Evolutionary conservation across 441 rosid genomes (phyloP), one percentile per base, ranked within the genome.

Genomic region (Euphorbia celastroides): DNA sequence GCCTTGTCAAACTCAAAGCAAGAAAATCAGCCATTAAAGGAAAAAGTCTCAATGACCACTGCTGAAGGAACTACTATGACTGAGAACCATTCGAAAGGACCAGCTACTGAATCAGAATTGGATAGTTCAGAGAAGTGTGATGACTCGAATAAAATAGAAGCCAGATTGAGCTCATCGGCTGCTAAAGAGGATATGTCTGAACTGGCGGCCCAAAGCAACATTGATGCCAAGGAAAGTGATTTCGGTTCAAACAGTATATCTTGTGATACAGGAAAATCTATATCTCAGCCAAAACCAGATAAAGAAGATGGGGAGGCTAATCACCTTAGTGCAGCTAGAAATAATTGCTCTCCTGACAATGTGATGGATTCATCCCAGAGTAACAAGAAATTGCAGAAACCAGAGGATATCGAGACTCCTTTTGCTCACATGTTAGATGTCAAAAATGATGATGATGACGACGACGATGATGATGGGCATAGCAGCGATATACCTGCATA

Each of bases 361-460:
- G 41, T 72, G 57, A 80, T 65, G 54, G 82, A 75, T 31, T 77
- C 80, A 3, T 74, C 86, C 64, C 82, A 65, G 14, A 75, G 79
- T 28, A 85, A 82, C 20, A 66, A 62, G 28, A 68, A 50, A 64
- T 65, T 67, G 60, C 76, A 68, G 55, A 76, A 81, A 71, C 73
- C 54, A 66, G 79, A 75, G 60, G 71, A 70, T 64, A 60, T 51
- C 23, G 76, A 68, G 65, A 69, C 75, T 67, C 52, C 71, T 19
- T 65, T 72, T 72, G 80, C 83, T 54, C 76, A 62, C 70, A 74
- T 66, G 70, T 81, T 74, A 57, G 82, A 63, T 22, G 52, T 57
- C 62, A 85, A 79, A 70, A 75, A 70, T 19, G 66, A 44, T 44
- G 77, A 77, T 38, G 80, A 77, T 32, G 80, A 86, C 68, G 79